Base-by-base conservation (phyloP, 805 yeast genomes). In the Pichia pseudocactophila region DNA sequence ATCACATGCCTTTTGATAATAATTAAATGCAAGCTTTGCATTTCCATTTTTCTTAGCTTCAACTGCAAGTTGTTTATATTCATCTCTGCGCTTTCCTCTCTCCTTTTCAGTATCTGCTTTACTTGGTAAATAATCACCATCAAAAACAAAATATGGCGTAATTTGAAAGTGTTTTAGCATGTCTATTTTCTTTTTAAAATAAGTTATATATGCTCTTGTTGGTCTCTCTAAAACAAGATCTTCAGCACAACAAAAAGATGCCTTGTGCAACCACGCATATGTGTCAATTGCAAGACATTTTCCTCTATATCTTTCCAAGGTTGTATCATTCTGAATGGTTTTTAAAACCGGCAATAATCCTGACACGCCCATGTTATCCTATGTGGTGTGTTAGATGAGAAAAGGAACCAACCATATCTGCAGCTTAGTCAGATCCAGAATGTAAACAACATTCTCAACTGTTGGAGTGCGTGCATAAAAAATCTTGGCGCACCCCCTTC, bases 251-350 rank as follows among this genome's bases (percentile, higher is more conserved):
- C 86, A 67, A 39, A 80, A 73, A 3, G 85, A 79, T 4, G 92
- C 89, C 49, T 85, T 75, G 62, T 92, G 99, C 5, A 92, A 73
- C 99, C 99, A 92, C 1, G 96, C 88, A 56, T 87, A 92, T 0
- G 95, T 89, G 57, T 92, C 99, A n/a, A 92, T 80, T 0, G 95
- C 99, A 34, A 89, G 64, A 0, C 83, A 78, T 53, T 80, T 70
- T 1, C 96, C 96, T 12, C 76, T 62, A 58, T 77, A 85, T 30
- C 73, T 63, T 42, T 73, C 71, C 36, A 89, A 63, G 2, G 80
- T 62, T 2, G 74, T 70, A 0, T 72, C 69, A 41, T 71, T 71
- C 53, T 83, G 92, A 34, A 85, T 81, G 25, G 82, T 76, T 57
- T 83, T 85, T 48, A 90, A 67, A 43, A 74, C 76, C n/a, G 84